Evolutionary conservation across 1,139 yeast species (phyloP), one percentile per base, ranked within the genome.

Genomic region (Kodamaea sp.): DNA sequence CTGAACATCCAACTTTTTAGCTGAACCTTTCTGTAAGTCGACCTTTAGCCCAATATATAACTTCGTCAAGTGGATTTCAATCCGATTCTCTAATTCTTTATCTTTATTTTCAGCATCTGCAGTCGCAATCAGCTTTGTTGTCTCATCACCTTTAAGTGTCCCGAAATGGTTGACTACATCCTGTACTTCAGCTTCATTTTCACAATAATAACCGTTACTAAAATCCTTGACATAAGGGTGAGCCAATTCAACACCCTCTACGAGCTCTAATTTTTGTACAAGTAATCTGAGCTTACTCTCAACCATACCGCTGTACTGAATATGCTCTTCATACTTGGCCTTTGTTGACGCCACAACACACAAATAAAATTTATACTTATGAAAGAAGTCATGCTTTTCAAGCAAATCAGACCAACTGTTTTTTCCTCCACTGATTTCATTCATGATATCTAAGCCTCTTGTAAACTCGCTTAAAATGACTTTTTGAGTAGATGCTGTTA

Each of bases 151-250:
- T 27, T 62, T 55, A 28, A 64, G 55, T 20, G 76, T 70, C 1
- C 84, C 85, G 50, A 73, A 75, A 7, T 71, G 73, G 37, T 72
- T 73, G 12, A 87, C 72, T 15, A 84, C 71, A 24, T 70, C 67
- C 31, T 70, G 65, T 3, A 78, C 75, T 42, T 79, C 78, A 10
- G n/a, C n/a, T n/a, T 73, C 79, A 4, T 75, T 79, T 10, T 70
- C 63, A 52, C 78, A 76, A 24, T 73, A 57, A 53, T 73, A 83
- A 7, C 76, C 63, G 40, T 76, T 70, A 38, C 75, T 81, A 57
- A 88, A 84, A 4, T 83, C 81, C 53, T 89, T 87, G 27, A 85
- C 84, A 59, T 79, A 92, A 1, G 98, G 98, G 62, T 90, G 97
- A 0, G 97, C 97, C 27, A 87, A 49, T 37, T 73, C 79, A 24